phyloP scores from a whole-genome alignment of 148 eudicot species.

The Rhododendron henanense region DNA sequence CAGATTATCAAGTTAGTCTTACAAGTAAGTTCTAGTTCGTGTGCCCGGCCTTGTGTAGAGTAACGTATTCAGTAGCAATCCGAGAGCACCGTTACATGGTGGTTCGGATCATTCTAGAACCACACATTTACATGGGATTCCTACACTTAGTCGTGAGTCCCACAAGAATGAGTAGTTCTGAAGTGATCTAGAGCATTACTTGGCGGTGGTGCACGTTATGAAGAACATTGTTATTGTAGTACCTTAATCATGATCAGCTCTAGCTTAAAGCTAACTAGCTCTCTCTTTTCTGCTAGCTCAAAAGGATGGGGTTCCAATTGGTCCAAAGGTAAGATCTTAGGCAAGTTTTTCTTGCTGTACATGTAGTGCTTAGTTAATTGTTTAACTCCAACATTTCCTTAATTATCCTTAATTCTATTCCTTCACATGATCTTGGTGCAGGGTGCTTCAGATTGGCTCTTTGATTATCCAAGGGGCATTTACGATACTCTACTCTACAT shows the following conservation, averaged over 20 bases:
- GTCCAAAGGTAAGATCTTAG: conserved; percentile 6
- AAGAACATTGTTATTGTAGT: neutral
- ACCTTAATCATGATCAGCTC: neutral
- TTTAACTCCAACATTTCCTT: neutral
- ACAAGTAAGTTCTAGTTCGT: neutral
- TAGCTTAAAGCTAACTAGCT: neutral
- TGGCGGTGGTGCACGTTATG: neutral
- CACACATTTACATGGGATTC: neutral
- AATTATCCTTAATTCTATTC: neutral
- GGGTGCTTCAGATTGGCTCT: conserved; percentile 4
- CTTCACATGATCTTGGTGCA: neutral
- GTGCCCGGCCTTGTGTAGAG: neutral
- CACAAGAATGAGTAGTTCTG: neutral
- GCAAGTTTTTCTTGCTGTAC: neutral
- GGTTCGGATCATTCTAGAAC: neutral
- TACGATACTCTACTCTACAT: neutral
- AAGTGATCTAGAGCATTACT: neutral
- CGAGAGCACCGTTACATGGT: too few relatives aligned
- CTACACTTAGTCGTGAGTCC: neutral
- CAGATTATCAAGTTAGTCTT: conserved; percentile 27
- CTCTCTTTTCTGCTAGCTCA: neutral
- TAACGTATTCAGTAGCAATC: too few relatives aligned
- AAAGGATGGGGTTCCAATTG: conserved; percentile 5
- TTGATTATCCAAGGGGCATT: neutral
- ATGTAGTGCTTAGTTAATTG: neutral